A percentile compares a stretch with the other conserved stretches of the same genome.
phyloP scores from a whole-genome alignment of 164 flowering plant species.

The Tetrastigma voinierianum region DNA sequence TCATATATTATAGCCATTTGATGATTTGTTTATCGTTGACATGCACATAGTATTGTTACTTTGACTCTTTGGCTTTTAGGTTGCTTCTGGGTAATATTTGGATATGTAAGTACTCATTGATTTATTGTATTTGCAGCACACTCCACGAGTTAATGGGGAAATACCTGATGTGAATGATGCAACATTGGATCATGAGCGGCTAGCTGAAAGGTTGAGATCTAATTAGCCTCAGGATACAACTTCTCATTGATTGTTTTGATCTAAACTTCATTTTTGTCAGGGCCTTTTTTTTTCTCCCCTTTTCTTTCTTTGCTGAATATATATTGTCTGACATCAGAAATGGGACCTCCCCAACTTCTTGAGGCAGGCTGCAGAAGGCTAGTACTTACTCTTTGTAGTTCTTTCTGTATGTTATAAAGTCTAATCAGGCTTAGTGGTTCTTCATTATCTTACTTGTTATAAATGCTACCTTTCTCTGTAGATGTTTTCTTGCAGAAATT shows the following conservation, averaged over 20 bases:
- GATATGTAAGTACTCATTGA: slow-evolving; percentile 14
- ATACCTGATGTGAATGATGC: slow-evolving; percentile 86
- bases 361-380: no score
- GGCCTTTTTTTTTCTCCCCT: background rate
- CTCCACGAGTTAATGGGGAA: slow-evolving; percentile 74
- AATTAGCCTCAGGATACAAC: background rate
- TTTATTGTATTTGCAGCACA: slow-evolving; percentile 60
- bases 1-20: no score
- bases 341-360: no score
- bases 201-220: slow-evolving; percentile 61
- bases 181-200: slow-evolving; percentile 72
- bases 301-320: background rate
- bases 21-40: background rate
- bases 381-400: no score
- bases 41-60: background rate
- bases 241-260: background rate
- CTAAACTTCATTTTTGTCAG: background rate
- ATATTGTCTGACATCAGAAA: no score
- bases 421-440: background rate
- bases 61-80: background rate
- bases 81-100: background rate
- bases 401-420: background rate
- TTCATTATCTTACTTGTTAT: background rate
- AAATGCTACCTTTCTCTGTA: no score
- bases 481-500: no score